Percentiles rank a stretch among this genome's conserved stretches.
These are phyloP conservation scores for Claviceps pusilla DNA, from an alignment of 2,329 filamentous ascomycete species.

Conservation along the genomic window DNA sequence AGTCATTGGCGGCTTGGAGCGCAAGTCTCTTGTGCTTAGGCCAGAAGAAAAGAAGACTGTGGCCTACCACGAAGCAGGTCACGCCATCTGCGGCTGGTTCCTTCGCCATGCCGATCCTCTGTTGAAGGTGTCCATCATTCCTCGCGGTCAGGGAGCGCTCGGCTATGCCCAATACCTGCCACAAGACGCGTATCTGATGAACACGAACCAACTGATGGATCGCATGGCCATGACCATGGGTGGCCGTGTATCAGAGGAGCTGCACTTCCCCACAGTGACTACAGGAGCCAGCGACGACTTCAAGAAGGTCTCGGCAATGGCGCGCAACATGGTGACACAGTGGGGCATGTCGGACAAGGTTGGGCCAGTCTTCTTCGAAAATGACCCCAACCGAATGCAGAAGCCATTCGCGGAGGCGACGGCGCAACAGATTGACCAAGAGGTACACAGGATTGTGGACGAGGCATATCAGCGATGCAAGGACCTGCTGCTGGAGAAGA, in stretches of 20 bases:
- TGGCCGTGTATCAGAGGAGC: slow-evolving; percentile 84
- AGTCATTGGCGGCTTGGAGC: slow-evolving; percentile 89
- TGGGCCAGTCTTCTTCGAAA: slow-evolving; percentile 81
- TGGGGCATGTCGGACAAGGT: slow-evolving; percentile 97
- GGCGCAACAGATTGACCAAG: slow-evolving; percentile 76
- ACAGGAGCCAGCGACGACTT: slow-evolving; percentile 93
- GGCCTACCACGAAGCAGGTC: slow-evolving; percentile 94
- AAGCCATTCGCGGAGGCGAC: slow-evolving; percentile 96
- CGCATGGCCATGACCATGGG: slow-evolving; percentile 99
- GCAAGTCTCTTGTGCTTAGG: slow-evolving; percentile 87
- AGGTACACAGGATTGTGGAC: slow-evolving; percentile 83
- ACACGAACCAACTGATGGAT: slow-evolving; percentile 88
- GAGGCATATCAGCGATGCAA: slow-evolving; percentile 86
- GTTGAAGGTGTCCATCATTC: slow-evolving; percentile 96
- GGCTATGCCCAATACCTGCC: slow-evolving; percentile 98
- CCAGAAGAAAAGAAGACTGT: slow-evolving; percentile 92
- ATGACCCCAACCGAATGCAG: slow-evolving; percentile 64
- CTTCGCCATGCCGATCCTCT: slow-evolving; percentile 92
- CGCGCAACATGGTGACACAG: slow-evolving; percentile 95
- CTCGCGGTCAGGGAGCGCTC: slow-evolving; percentile 80
- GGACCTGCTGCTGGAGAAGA: slow-evolving; percentile 69
- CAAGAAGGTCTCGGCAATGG: slow-evolving; percentile 94
- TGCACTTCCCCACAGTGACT: slow-evolving; percentile 94
- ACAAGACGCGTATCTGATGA: slow-evolving; percentile 89
- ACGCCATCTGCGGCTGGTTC: slow-evolving; percentile 97